phyloP scores from a whole-genome alignment of 192 early-diverging fungal genomes.

The Lobulomyces angularis region DNA sequence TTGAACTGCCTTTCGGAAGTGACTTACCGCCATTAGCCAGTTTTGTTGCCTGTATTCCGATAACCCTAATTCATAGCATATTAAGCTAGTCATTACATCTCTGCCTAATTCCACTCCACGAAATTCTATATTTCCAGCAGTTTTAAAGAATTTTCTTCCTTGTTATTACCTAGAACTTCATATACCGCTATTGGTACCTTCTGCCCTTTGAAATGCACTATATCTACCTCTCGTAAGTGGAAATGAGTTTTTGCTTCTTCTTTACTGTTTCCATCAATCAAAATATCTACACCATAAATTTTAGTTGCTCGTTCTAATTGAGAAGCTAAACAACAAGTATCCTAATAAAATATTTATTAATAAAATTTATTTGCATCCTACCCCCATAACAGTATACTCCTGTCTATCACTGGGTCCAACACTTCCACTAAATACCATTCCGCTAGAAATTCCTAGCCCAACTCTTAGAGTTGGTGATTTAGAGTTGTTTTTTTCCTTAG shows the following conservation, averaged over 20 bases:
- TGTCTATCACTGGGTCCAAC: slow-evolving; percentile 7
- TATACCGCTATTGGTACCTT: slow-evolving; percentile 16
- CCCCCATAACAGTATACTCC: slow-evolving; percentile 11
- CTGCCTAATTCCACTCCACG: too few relatives aligned
- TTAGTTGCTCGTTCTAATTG: slow-evolving; percentile 14
- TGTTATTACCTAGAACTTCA: slow-evolving; percentile 32
- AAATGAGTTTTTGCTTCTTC: slow-evolving; percentile 23
- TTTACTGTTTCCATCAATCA: slow-evolving; percentile 22
- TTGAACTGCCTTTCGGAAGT: slow-evolving; percentile 36
- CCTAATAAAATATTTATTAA: too few relatives aligned
- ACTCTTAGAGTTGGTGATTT: slow-evolving; percentile 14
- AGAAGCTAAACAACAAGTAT: too few relatives aligned
- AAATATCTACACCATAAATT: slow-evolving; percentile 16
- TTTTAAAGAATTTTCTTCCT: too few relatives aligned
- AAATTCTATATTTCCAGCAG: too few relatives aligned
- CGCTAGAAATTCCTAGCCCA: slow-evolving; percentile 25
- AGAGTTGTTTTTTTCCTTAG: slow-evolving; percentile 3
- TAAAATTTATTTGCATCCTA: too few relatives aligned
- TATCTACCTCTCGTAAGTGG: slow-evolving; percentile 33
- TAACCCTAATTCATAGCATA: slow-evolving; percentile 42
- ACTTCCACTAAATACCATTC: slow-evolving; percentile 11
- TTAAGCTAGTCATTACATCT: too few relatives aligned
- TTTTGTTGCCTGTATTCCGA: slow-evolving; percentile 29
- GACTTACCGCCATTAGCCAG: slow-evolving; percentile 24
- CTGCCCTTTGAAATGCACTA: slow-evolving; percentile 7